Conservation (phyloP, 192 early-diverging fungal species). For the Linnemannia schmuckeri region DNA sequence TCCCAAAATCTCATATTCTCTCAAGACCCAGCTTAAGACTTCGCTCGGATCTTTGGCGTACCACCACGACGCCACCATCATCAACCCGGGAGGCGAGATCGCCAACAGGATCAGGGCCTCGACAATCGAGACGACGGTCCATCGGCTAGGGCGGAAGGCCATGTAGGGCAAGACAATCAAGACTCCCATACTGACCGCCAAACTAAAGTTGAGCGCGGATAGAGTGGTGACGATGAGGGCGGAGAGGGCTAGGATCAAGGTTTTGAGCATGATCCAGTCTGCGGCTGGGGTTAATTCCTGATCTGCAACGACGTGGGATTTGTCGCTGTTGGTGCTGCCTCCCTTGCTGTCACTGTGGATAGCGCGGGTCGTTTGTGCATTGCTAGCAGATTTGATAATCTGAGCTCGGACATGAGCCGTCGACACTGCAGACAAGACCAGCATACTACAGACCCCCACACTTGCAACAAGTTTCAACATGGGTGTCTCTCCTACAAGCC, state of each 20-base stretch:
- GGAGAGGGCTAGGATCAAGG: constrained; percentile 63
- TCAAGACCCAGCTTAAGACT: constrained; percentile 65
- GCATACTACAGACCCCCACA: constrained; percentile 32
- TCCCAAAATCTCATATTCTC: constrained; percentile 74
- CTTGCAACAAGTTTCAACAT: constrained; percentile 40
- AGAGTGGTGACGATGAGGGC: constrained; percentile 74
- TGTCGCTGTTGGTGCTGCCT: constrained; percentile 29
- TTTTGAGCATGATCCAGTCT: constrained; percentile 72
- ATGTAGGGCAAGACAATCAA: constrained; percentile 72
- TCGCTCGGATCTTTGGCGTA: constrained; percentile 54
- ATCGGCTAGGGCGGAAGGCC: constrained; percentile 61
- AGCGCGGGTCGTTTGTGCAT: not conserved
- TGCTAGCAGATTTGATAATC: not conserved
- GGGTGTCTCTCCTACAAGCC: constrained; percentile 37
- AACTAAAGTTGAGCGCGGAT: constrained; percentile 80
- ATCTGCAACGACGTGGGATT: constrained; percentile 23
- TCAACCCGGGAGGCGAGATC: constrained; percentile 69
- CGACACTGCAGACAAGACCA: constrained; percentile 36
- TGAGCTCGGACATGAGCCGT: constrained; percentile 23
- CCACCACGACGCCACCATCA: constrained; percentile 55
- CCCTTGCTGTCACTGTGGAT: constrained; percentile 12
- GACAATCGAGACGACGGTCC: constrained; percentile 36
- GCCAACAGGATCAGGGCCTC: constrained; percentile 63
- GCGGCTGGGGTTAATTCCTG: constrained; percentile 60
- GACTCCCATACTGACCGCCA: constrained; percentile 71